Evolutionary conservation across 208 protist species (phyloP).

Genomic region (Plasmodiophora brassicae): DNA sequence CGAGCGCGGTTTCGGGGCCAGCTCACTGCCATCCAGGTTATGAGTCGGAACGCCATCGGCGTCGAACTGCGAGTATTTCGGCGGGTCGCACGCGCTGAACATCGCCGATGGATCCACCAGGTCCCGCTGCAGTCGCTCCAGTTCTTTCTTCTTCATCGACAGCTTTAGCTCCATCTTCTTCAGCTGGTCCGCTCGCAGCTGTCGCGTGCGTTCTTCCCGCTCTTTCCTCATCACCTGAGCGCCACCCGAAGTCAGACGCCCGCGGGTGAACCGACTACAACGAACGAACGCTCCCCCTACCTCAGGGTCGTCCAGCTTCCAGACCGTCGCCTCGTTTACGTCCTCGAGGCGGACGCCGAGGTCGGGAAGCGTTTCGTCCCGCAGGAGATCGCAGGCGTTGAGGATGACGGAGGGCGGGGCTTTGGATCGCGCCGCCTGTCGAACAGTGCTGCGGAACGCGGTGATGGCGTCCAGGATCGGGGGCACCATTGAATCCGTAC

Average conservation of each 20-base stretch:
- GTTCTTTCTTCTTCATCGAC: not conserved
- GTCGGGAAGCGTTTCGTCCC: slow-evolving; percentile 49
- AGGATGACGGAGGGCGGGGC: not conserved
- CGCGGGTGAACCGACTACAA: not conserved
- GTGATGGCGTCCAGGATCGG: slow-evolving; percentile 26
- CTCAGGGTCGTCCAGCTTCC: slow-evolving; percentile 54
- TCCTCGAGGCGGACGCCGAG: slow-evolving; percentile 60
- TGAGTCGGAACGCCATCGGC: not conserved
- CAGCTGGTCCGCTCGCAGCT: not conserved
- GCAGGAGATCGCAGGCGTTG: slow-evolving; percentile 46
- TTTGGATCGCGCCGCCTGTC: not conserved
- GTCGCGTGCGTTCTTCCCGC: not conserved
- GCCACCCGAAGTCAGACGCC: not conserved
- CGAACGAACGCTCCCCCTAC: no score
- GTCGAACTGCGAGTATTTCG: not conserved
- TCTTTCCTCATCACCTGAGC: not conserved
- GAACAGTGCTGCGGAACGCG: slow-evolving; percentile 39
- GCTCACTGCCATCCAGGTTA: not conserved
- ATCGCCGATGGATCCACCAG: not conserved
- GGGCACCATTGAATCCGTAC: not conserved
- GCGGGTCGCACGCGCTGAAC: not conserved
- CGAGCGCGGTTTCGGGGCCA: slow-evolving; percentile 11
- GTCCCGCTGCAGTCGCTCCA: not conserved
- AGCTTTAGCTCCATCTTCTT: not conserved
- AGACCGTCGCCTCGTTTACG: slow-evolving; percentile 38